Evolutionary conservation across 768 basidiomycete genomes (phyloP).

Genomic region (Termitomyces titanicus): DNA sequence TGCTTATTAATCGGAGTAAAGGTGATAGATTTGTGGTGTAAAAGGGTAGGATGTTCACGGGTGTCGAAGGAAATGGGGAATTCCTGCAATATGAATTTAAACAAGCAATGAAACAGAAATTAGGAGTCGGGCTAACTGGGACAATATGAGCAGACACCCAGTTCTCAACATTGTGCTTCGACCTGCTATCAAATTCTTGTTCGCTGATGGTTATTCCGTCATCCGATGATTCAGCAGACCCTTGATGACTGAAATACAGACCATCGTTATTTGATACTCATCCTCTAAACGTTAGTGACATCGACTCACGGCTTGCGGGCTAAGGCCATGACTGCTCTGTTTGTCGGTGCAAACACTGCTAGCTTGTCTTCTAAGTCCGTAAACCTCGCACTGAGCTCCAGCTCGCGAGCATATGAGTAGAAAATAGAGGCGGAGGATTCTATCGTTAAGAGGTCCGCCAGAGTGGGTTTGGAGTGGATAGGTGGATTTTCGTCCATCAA

Average conservation of each 20-base stretch:
- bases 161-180: slow-evolving; percentile 65
- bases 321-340: slow-evolving; percentile 83
- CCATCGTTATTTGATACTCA: neutral
- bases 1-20: slow-evolving; percentile 40
- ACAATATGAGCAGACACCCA: slow-evolving; percentile 87
- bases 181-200: slow-evolving; percentile 56
- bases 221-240: slow-evolving; percentile 30
- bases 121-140: slow-evolving; percentile 44
- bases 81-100: slow-evolving; percentile 27
- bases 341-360: slow-evolving; percentile 80
- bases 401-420: slow-evolving; percentile 77
- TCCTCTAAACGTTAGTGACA: neutral
- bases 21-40: slow-evolving; percentile 52
- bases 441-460: slow-evolving; percentile 78
- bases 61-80: slow-evolving; percentile 45
- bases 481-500: slow-evolving; percentile 28
- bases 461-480: slow-evolving; percentile 45
- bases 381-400: slow-evolving; percentile 55
- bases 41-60: slow-evolving; percentile 52
- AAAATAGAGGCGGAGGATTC: slow-evolving; percentile 76
- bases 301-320: slow-evolving; percentile 73
- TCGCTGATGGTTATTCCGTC: slow-evolving; percentile 59
- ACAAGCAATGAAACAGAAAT: neutral
- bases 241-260: slow-evolving; percentile 53
- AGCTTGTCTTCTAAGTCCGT: slow-evolving; percentile 28